Evolutionary conservation across 257 asterid species (phyloP), one percentile per base, ranked within the genome.

Genomic region (Plantago elongata): DNA sequence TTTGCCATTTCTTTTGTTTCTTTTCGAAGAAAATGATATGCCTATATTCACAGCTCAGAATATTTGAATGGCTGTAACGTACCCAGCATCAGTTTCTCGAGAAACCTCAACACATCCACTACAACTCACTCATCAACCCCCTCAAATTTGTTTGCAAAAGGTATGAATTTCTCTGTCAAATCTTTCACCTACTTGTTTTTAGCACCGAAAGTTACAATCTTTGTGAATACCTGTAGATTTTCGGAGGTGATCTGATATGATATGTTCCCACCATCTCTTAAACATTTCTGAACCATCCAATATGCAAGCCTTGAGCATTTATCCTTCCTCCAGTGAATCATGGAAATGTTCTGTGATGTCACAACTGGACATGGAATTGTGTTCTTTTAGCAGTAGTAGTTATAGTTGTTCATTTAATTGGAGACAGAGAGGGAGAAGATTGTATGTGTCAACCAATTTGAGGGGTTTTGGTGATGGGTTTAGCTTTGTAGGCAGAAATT

Each of bases 271-370:
- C 2, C 27, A 22, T 22, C 27, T 22, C 27, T 51, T 17, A 16
- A 44, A 16, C 11, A 27, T 55, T 60, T 11, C 40, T 18, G 12
- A 63, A 50, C 29, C 34, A 17, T 12, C 61, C 69, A 78, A 74
- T 76, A 88, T 91, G 98, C 93, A 83, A 81, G 74, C 84, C 67
- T 72, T 84, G 68, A 70, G 84, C 40, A 65, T 88, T 58, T 82
- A 88, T 79, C 84, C 87, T 63, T 70, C 81, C 14, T 71, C 75
- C 55, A 70, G 67, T 66, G 93, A 79, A 44, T 78, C 55, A 51
- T 66, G 68, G 63, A 69, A 75, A 54, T 65, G 74, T 69, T 75
- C 64, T 49, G 64, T 74, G 43, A 61, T 65, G 38, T 77, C 85
- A 14, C 81, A 72, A n/a, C 64, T 78, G 77, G 84, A 76, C 62